A percentile compares a stretch with the other conserved stretches of the same genome.
Conservation (phyloP, 2,329 filamentous ascomycete genomes). For the Botrytis medusae region DNA sequence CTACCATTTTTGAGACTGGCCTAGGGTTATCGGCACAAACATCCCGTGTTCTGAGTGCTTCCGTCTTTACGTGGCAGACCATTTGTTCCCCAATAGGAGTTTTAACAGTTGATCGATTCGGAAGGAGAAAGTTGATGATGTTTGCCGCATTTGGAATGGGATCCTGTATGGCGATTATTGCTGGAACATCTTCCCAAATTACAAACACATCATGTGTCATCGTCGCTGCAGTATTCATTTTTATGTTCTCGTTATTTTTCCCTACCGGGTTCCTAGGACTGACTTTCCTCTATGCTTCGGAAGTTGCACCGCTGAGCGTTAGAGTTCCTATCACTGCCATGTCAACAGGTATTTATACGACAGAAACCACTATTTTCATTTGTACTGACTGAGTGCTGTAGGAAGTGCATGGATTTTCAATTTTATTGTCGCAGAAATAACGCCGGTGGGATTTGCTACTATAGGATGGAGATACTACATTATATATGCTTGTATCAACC, state of each 20-base stretch:
- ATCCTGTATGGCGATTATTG: conserved; percentile 62
- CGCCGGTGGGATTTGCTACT: conserved; percentile 45
- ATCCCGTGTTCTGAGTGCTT: conserved; percentile 55
- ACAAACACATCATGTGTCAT: conserved; percentile 33
- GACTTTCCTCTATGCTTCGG: conserved; percentile 56
- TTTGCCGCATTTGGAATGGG: conserved; percentile 65
- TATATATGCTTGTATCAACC: conserved; percentile 53
- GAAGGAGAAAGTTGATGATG: conserved; percentile 70
- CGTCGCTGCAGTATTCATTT: conserved; percentile 41
- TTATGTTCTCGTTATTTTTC: conserved; percentile 55
- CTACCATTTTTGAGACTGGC: conserved; percentile 51
- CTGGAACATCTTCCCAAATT: conserved; percentile 32
- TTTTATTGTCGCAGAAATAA: conserved; percentile 35
- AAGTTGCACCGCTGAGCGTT: conserved; percentile 53
- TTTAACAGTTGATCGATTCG: conserved; percentile 54
- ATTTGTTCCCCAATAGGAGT: conserved; percentile 39
- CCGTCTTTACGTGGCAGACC: conserved; percentile 40
- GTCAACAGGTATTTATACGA: conserved; percentile 10
- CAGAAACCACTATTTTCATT: neutral
- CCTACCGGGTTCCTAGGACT: conserved; percentile 53
- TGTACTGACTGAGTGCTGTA: neutral
- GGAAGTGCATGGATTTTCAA: conserved; percentile 23
- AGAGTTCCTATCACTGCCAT: conserved; percentile 42
- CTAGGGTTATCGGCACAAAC: conserved; percentile 48
- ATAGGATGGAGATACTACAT: conserved; percentile 63